A percentile compares a stretch with the other conserved stretches of the same genome.
Conservation (phyloP, 2,329 filamentous ascomycete genomes). For the Colletotrichum limetticola region DNA sequence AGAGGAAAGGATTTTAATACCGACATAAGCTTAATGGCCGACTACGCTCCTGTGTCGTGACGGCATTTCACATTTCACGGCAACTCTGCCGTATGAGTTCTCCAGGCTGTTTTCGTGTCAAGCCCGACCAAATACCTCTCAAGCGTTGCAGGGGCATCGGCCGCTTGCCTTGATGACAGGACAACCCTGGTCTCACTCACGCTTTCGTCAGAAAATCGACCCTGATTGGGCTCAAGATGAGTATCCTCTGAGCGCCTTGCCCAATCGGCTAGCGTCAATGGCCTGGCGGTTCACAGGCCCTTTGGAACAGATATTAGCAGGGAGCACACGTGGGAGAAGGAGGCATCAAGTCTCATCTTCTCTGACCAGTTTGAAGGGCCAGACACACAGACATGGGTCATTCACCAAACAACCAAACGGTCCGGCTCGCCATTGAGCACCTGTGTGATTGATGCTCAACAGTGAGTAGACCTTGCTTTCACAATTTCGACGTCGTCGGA, state of each 20-base stretch:
- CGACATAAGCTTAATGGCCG: not conserved
- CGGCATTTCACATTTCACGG: not conserved
- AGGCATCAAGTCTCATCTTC: slow-evolving; percentile 17
- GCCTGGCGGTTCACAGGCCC: not conserved
- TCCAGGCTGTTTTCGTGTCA: slow-evolving; percentile 2
- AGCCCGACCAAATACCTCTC: not conserved
- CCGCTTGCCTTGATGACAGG: not conserved
- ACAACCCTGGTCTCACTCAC: not conserved
- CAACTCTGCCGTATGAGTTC: not conserved
- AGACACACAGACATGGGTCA: slow-evolving; percentile 10
- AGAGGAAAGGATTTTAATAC: not conserved
- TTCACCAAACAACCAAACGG: not conserved
- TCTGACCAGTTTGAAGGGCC: slow-evolving; percentile 13
- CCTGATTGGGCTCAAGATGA: not conserved
- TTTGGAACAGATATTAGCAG: slow-evolving; percentile 24
- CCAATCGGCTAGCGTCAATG: slow-evolving; percentile 14
- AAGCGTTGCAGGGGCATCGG: not conserved
- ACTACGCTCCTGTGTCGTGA: not conserved
- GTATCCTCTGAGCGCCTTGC: not conserved
- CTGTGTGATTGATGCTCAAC: not conserved
- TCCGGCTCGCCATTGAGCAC: too few relatives aligned
- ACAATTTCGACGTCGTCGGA: not conserved
- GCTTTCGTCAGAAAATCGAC: slow-evolving; percentile 30
- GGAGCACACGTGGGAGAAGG: slow-evolving; percentile 25
- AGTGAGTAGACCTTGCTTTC: not conserved